phyloP scores from a whole-genome alignment of 371 early-diverging fungal species.

The Circinella umbellata region DNA sequence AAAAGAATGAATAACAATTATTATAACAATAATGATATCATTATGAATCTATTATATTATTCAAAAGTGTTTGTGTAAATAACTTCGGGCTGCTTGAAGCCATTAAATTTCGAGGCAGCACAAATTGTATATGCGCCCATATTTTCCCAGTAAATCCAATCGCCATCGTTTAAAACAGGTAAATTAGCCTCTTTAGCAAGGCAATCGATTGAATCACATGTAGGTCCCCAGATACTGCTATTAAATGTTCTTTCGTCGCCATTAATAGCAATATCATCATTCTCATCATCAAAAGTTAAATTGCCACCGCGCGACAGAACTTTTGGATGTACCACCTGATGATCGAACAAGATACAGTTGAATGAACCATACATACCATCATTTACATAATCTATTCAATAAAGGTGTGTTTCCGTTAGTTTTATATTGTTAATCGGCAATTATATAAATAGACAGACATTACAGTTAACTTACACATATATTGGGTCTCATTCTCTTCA shows the following conservation, averaged over 20 bases:
- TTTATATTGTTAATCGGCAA: neutral
- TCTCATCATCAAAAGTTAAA: conserved; percentile 14
- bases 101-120: conserved; percentile 91
- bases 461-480: conserved; percentile 70
- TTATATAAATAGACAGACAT: neutral
- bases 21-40: too few species aligned
- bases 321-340: conserved; percentile 80
- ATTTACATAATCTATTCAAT: conserved; percentile 85
- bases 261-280: conserved; percentile 8
- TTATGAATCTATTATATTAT: neutral
- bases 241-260: conserved; percentile 32
- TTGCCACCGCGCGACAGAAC: conserved; percentile 20
- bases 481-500: conserved; percentile 37
- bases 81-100: conserved; percentile 84
- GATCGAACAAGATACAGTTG: conserved; percentile 98
- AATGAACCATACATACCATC: conserved; percentile 98
- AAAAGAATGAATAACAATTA: too few species aligned
- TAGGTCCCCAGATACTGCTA: conserved; percentile 95
- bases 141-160: conserved; percentile 94
- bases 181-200: conserved; percentile 72
- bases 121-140: conserved; percentile 98
- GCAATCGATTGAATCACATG: conserved; percentile 98
- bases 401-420: neutral
- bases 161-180: conserved; percentile 90
- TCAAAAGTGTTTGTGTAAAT: conserved; percentile 84